These are phyloP conservation scores for Maudiozyma barnettii DNA, from an alignment of 805 yeast genomes.

Conservation along the genomic window DNA sequence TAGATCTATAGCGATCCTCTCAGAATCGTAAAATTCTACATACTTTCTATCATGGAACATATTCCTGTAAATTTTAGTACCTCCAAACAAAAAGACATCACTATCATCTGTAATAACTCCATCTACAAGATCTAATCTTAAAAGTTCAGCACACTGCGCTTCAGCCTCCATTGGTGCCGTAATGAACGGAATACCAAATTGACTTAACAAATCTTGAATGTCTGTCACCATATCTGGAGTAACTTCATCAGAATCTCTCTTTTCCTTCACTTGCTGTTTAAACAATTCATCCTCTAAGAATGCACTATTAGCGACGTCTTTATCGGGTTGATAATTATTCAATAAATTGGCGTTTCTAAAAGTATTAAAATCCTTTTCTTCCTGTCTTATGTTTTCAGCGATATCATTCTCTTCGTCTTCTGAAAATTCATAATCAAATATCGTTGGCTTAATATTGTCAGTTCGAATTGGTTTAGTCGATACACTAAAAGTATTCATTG, in stretches of 20 bases:
- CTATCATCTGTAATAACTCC: slow-evolving; percentile 97
- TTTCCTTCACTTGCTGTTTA: slow-evolving; percentile 54
- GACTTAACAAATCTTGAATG: slow-evolving; percentile 74
- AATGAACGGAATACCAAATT: slow-evolving; percentile 90
- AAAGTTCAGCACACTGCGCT: slow-evolving; percentile 88
- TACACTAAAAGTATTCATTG: not conserved
- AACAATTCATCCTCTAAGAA: slow-evolving; percentile 40
- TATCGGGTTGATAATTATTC: slow-evolving; percentile 17
- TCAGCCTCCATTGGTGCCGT: slow-evolving; percentile 99
- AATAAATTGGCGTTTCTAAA: slow-evolving; percentile 39
- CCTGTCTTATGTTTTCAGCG: slow-evolving; percentile 52
- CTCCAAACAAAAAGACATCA: slow-evolving; percentile 92
- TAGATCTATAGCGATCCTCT: slow-evolving; percentile 49
- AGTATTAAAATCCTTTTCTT: slow-evolving; percentile 60
- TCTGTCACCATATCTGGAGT: slow-evolving; percentile 78
- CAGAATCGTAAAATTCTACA: slow-evolving; percentile 70
- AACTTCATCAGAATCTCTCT: slow-evolving; percentile 87
- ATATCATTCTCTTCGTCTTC: slow-evolving; percentile 72
- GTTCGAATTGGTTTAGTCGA: not conserved
- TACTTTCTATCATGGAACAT: slow-evolving; percentile 89
- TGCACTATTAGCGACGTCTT: slow-evolving; percentile 9
- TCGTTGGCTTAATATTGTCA: slow-evolving; percentile 7
- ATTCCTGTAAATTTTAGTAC: slow-evolving; percentile 72
- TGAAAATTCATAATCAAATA: slow-evolving; percentile 54
- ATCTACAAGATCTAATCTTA: slow-evolving; percentile 66